Conservation (phyloP, 345 rosid species). For the Turnera subulata region DNA sequence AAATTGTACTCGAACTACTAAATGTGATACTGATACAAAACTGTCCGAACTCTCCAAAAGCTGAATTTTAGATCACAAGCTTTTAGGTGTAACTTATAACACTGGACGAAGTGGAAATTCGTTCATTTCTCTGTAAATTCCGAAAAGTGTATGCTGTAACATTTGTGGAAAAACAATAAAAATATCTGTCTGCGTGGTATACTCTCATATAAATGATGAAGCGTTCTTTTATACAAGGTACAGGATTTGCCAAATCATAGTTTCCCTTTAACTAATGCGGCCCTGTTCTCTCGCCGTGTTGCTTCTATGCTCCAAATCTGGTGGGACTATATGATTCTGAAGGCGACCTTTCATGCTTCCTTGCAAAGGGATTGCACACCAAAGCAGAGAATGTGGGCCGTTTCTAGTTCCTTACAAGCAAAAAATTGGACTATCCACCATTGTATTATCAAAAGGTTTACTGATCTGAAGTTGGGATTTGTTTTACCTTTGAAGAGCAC, state of each 20-base stretch:
- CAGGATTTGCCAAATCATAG: no score
- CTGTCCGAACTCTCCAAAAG: constrained; percentile 15
- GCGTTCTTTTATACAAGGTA: no score
- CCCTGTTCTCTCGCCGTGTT: no score
- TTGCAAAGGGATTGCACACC: constrained; percentile 8
- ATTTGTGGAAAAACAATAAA: constrained; percentile 18
- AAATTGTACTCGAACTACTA: constrained; percentile 5
- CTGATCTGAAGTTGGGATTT: constrained; percentile 24
- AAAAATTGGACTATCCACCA: no score
- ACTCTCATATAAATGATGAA: no score
- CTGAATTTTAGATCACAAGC: constrained; percentile 26
- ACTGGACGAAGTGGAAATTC: constrained; percentile 19
- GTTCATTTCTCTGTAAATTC: constrained; percentile 55
- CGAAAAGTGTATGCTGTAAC: constrained; percentile 28
- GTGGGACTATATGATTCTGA: neutral
- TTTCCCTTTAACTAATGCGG: no score
- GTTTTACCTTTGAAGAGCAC: constrained; percentile 28
- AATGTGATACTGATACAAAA: constrained; percentile 8
- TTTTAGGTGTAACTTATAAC: constrained; percentile 27
- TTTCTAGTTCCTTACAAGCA: no score
- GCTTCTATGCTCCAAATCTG: neutral
- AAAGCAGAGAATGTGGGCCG: neutral
- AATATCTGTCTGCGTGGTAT: no score
- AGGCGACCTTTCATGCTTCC: constrained; percentile 4
- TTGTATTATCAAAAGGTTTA: constrained; percentile 18